A percentile compares a stretch with the other conserved stretches of the same genome.
Conservation (phyloP, 2,329 filamentous ascomycete species). For the Fusarium longipes region DNA sequence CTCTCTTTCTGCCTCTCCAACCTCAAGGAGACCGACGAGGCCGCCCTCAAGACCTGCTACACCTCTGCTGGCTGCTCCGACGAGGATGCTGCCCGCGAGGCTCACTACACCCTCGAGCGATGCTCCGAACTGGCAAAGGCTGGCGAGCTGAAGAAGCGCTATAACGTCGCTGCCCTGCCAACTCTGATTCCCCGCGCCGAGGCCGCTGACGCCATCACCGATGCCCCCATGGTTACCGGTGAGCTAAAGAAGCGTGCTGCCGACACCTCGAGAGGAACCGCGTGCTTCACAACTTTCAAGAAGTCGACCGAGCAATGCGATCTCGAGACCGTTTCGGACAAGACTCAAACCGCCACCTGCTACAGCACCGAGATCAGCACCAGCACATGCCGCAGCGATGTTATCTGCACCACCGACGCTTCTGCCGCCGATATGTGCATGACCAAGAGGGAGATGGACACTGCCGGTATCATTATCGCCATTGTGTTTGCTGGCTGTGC, state of each 20-base stretch:
- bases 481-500: constrained; percentile 59
- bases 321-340: constrained; percentile 52
- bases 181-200: constrained; percentile 34
- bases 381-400: constrained; percentile 56
- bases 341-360: constrained; percentile 54
- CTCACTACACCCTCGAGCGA: constrained; percentile 46
- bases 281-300: constrained; percentile 54
- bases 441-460: constrained; percentile 54
- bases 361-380: constrained; percentile 50
- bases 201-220: constrained; percentile 25
- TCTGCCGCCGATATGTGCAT: constrained; percentile 56
- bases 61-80: constrained; percentile 51
- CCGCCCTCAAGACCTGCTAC: constrained; percentile 55
- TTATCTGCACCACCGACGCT: constrained; percentile 58
- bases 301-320: constrained; percentile 53
- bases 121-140: constrained; percentile 48
- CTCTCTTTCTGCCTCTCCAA: constrained; percentile 57
- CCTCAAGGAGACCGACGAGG: constrained; percentile 47
- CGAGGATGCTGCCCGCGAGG: constrained; percentile 47
- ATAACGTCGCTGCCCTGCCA: constrained; percentile 37
- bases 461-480: constrained; percentile 60
- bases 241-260: constrained; percentile 36
- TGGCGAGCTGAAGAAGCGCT: constrained; percentile 49
- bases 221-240: constrained; percentile 27
- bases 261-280: constrained; percentile 38